Percentiles rank a stretch among this genome's conserved stretches.
Conservation (phyloP, 257 asterid genomes). For the Solanum appendiculatum region DNA sequence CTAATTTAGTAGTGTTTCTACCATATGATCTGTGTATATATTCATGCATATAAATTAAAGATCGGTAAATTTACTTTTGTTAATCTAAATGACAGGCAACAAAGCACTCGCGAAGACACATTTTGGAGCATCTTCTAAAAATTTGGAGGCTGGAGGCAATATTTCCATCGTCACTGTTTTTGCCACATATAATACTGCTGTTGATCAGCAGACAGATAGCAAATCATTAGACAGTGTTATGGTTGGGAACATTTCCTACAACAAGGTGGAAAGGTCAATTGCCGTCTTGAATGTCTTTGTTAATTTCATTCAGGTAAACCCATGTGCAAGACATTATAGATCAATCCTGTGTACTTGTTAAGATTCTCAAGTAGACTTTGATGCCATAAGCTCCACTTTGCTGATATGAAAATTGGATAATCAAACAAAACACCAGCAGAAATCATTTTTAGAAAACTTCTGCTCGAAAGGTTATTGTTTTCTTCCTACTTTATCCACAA, state of each 20-base stretch:
- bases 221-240: constrained; percentile 45
- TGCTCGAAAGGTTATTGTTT: neutral
- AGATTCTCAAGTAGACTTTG: neutral
- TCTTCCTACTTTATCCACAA: neutral
- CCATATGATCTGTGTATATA: neutral
- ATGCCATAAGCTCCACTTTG: neutral
- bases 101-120: constrained; percentile 63
- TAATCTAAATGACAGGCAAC: constrained; percentile 34
- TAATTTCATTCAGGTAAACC: constrained; percentile 74
- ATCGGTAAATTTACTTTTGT: neutral
- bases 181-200: constrained; percentile 50
- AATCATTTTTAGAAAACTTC: neutral
- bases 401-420: neutral
- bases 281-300: constrained; percentile 69
- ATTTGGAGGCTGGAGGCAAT: constrained; percentile 18
- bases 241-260: constrained; percentile 63
- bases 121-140: constrained; percentile 9
- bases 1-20: neutral
- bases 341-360: neutral
- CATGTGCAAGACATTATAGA: neutral
- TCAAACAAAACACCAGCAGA: neutral
- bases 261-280: constrained; percentile 70
- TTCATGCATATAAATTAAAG: neutral
- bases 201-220: constrained; percentile 17
- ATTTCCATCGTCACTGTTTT: constrained; percentile 71